A percentile compares a stretch with the other conserved stretches of the same genome.
Conservation (phyloP, 345 rosid species). For the Xanthoceras sorbifolium region DNA sequence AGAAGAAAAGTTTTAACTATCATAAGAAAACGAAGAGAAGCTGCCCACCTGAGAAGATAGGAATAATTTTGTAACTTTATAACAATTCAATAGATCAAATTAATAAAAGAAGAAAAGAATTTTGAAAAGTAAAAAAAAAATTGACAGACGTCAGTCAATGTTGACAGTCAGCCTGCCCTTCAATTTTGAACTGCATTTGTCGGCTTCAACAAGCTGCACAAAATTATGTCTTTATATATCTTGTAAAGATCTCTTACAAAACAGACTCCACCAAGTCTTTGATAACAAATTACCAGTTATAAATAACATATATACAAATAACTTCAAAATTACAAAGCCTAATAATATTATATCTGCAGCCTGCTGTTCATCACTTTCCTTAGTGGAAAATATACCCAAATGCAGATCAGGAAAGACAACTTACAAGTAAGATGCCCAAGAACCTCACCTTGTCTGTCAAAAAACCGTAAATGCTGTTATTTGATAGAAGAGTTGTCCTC, state of each 20-base stretch:
- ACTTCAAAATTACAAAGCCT: not conserved
- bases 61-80: too few species aligned
- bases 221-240: not conserved
- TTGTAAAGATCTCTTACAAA: not conserved
- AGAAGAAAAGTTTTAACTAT: too few species aligned
- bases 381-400: not conserved
- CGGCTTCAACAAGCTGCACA: not conserved
- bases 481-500: not conserved
- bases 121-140: too few species aligned
- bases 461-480: not conserved
- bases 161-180: not conserved
- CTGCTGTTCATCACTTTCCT: not conserved
- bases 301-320: not conserved
- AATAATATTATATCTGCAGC: not conserved
- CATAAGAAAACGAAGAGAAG: too few species aligned
- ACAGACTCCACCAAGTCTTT: not conserved
- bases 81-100: too few species aligned
- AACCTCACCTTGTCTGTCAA: not conserved
- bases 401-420: not conserved
- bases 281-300: not conserved
- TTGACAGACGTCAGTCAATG: too few species aligned
- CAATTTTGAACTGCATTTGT: not conserved
- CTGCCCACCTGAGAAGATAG: too few species aligned
- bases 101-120: too few species aligned
- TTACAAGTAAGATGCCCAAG: not conserved